These are phyloP conservation scores for Oryza meyeriana DNA, from an alignment of 176 grass and related monocot genomes.

Conservation along the genomic window DNA sequence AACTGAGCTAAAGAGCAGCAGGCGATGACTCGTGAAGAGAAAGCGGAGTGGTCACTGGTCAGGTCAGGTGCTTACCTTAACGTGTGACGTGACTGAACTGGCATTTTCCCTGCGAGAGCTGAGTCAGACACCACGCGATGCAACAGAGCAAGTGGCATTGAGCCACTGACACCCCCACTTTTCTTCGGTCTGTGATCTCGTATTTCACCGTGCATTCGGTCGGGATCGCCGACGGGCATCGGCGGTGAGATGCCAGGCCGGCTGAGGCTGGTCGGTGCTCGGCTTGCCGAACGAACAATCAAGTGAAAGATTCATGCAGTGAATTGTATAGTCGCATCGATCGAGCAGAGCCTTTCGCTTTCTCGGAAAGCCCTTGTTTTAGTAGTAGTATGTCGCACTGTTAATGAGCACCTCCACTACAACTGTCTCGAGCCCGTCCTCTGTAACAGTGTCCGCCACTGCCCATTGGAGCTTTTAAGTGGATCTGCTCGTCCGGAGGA, in stretches of 20 bases:
- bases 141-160: background rate
- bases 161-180: background rate
- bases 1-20: background rate
- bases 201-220: background rate
- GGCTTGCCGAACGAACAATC: background rate
- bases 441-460: slow-evolving; percentile 21
- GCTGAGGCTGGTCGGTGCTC: background rate
- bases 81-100: slow-evolving; percentile 21
- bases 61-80: background rate
- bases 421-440: background rate
- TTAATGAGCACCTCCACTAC: background rate
- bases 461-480: slow-evolving; percentile 1
- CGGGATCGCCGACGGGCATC: background rate
- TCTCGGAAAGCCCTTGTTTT: slow-evolving; percentile 11
- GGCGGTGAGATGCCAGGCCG: background rate
- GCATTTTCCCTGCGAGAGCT: background rate
- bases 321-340: background rate
- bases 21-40: slow-evolving; percentile 28
- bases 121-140: slow-evolving; percentile 35
- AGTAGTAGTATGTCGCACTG: background rate
- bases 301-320: background rate
- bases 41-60: slow-evolving; percentile 14
- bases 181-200: background rate
- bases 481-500: slow-evolving; percentile 32
- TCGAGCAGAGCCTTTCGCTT: background rate